Base-by-base conservation (phyloP, 164 flowering plant genomes). In the Amborella trichopoda region DNA sequence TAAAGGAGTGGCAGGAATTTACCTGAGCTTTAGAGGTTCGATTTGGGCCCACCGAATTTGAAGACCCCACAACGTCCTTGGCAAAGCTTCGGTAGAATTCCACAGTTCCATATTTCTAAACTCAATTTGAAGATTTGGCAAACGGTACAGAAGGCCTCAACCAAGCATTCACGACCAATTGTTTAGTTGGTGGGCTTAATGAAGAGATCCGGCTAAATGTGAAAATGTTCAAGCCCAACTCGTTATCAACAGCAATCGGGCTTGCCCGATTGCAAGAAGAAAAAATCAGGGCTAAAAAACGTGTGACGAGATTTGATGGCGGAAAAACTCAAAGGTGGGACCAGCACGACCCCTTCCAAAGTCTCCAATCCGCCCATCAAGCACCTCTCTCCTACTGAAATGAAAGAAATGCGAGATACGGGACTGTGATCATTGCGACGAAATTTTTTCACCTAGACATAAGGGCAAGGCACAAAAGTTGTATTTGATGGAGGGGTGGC, bases 371-470 rank as follows among this genome's bases (percentile, higher is more conserved):
- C 30, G 14, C 37, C 0, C 3, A 5, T 28, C 14, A 5, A 46
- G 20, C n/a, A 37, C 11, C 23, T 28, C 36, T 18, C 25, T 3
- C 26, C 23, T 17, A 4, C 34, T 30, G 11, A 30, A 14, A 30
- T 30, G 34, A 9, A 46, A 37, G 50, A 46, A 11, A 5, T 12
- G 23, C 5, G 25, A 3, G 23, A 46, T 8, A 0, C 23, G 5
- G 38, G 50, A n/a, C 23, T 46, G 18, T 46, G 50, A 17, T 16
- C 13, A 46, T 18, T 46, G 50, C 21, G 23, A 46, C 14, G 50
- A 46, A 5, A 28, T 27, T 23, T 46, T 8, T 9, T 28, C 39
- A 40, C 39, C 39, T 3, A 21, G 47, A 17, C 47, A 51, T 21
- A 2, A 12, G 19, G 40, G 46, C 55, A 28, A 41, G 28, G 46